A percentile compares a stretch with the other conserved stretches of the same genome.
Conservation (phyloP, 345 rosid species). For the Boechera retrofracta region DNA sequence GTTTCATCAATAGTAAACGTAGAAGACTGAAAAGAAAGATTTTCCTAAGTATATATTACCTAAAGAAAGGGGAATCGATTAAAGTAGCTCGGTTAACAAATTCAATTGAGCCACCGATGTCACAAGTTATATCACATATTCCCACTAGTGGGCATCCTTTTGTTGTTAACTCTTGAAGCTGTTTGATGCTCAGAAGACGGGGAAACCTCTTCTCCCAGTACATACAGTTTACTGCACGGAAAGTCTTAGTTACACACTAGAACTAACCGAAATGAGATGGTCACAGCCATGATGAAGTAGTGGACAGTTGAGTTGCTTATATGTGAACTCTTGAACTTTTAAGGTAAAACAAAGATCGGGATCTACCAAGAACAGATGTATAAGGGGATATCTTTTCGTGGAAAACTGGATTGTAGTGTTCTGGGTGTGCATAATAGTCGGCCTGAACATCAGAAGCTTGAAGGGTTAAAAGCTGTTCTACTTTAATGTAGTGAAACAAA, state of each 20-base stretch:
- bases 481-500: constrained; percentile 6
- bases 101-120: constrained; percentile 84
- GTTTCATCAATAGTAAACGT: background rate
- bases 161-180: constrained; percentile 64
- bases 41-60: constrained; percentile 49
- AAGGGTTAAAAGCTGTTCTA: background rate
- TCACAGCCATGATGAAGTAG: constrained; percentile 15
- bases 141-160: constrained; percentile 85
- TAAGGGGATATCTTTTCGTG: constrained; percentile 81
- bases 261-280: constrained; percentile 10
- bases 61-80: constrained; percentile 87
- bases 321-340: constrained; percentile 15
- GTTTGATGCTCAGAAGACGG: constrained; percentile 65
- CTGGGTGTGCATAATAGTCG: constrained; percentile 94
- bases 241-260: constrained; percentile 10
- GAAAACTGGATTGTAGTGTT: constrained; percentile 77
- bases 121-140: constrained; percentile 90
- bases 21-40: background rate
- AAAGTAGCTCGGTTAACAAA: constrained; percentile 75
- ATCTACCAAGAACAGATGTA: constrained; percentile 81
- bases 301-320: background rate
- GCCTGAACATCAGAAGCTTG: constrained; percentile 53
- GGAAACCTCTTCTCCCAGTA: constrained; percentile 97
- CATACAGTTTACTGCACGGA: constrained; percentile 84
- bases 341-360: constrained; percentile 30